Base-by-base conservation (phyloP, 2,329 filamentous ascomycete species). In the Neofusicoccum sp. region DNA sequence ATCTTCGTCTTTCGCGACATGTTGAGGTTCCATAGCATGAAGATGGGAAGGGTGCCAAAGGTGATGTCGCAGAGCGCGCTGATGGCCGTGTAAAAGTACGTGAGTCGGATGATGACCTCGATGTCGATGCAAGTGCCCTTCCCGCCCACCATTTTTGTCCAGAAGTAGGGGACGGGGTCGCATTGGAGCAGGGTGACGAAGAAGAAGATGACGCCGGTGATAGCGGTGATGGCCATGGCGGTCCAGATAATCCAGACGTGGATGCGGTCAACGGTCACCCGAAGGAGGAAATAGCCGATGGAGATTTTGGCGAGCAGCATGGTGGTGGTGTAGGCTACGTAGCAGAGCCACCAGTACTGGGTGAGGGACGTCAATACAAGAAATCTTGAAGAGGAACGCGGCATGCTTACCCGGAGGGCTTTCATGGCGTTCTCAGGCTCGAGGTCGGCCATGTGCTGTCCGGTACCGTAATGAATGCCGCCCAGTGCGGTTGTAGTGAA, bases 171-270 rank as follows among this genome's bases (percentile, higher is more conserved):
- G 1, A 80, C 69, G 0, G 84, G 83, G 0, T 66, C 71, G 71
- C 83, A 85, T 67, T 85, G 83, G 14, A 85, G 77, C 0, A 82
- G 66, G 5, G 81, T 77, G 64, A 83, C 70, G 68, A 83, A 79
- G 70, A 82, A 81, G 69, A 78, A 78, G 54, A 75, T 67, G 50
- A 75, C 63, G 49, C 74, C 74, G 67, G 78, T 81, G 9, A 74
- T 3, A 3, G 73, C 71, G 2, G 74, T 73, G 3, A 75, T 61
- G 5, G 63, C 54, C 67, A 79, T 79, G 39, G 76, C 71, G 22
- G 68, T 52, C 59, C 73, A 74, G 63, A 81, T 76, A 63, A 80
- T 74, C 64, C 68, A 72, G n/a, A 62, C 37, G 45, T 62, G 37
- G 34, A 54, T 4, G 11, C 12, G 56, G 1, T 58, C 29, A 31